Evolutionary conservation across 2,329 filamentous ascomycete genomes (phyloP).

Genomic region (Exophiala sideris): DNA sequence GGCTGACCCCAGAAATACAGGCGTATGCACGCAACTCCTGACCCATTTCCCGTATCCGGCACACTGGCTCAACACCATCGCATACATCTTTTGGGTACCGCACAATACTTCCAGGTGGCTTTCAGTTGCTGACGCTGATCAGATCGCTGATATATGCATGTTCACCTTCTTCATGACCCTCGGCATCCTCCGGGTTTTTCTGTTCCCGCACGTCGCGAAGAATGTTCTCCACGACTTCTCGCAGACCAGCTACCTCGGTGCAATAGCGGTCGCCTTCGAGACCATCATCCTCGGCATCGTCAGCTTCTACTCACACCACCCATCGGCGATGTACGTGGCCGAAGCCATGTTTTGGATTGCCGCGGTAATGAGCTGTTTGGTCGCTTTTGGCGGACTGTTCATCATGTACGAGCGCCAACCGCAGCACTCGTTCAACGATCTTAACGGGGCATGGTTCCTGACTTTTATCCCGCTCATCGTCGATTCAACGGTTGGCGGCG

Average conservation of each 20-base stretch:
- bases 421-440: conserved; percentile 18
- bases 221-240: conserved; percentile 27
- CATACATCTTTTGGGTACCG: conserved; percentile 27
- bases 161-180: conserved; percentile 27
- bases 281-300: conserved; percentile 28
- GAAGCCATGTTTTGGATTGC: conserved; percentile 29
- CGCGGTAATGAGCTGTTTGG: conserved; percentile 18
- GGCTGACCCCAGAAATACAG: background rate
- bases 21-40: conserved; percentile 16
- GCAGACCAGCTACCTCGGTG: conserved; percentile 27
- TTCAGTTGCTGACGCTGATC: background rate
- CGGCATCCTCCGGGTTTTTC: conserved; percentile 17
- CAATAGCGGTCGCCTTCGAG: conserved; percentile 26
- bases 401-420: conserved; percentile 21
- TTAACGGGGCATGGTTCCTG: conserved; percentile 24
- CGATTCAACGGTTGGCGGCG: conserved; percentile 17
- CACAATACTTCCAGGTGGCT: background rate
- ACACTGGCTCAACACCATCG: conserved; percentile 23
- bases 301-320: conserved; percentile 26
- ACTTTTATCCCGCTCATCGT: conserved; percentile 25
- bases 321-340: conserved; percentile 22
- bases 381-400: conserved; percentile 23
- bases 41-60: conserved; percentile 27
- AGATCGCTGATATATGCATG: conserved; percentile 28
- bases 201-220: conserved; percentile 21